These are phyloP conservation scores for Termitomyces sp. DNA, from an alignment of 768 basidiomycete species.

Conservation along the genomic window DNA sequence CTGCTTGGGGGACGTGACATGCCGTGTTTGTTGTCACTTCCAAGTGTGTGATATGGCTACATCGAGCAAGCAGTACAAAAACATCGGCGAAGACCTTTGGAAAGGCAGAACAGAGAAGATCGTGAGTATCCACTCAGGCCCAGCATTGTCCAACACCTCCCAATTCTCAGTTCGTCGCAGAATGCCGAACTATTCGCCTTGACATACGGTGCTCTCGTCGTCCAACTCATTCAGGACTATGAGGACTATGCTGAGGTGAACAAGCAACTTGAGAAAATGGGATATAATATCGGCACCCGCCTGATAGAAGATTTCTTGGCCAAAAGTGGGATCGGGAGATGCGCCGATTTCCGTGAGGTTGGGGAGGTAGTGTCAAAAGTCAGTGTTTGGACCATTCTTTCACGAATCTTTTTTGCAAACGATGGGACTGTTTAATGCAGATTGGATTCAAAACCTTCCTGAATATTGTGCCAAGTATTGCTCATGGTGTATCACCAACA, in stretches of 20 bases:
- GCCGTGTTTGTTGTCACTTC: constrained; percentile 15
- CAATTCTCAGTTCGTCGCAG: constrained; percentile 36
- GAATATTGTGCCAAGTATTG: constrained; percentile 81
- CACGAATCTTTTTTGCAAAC: neutral
- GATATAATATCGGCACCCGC: constrained; percentile 95
- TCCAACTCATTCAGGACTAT: constrained; percentile 98
- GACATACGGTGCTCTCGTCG: constrained; percentile 96
- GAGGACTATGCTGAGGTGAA: constrained; percentile 95
- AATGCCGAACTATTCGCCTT: constrained; percentile 96
- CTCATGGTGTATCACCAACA: constrained; percentile 55
- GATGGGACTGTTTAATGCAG: constrained; percentile 30
- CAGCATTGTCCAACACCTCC: neutral
- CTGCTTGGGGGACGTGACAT: constrained; percentile 18
- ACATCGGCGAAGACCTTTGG: constrained; percentile 93
- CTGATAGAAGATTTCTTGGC: constrained; percentile 98
- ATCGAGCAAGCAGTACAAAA: constrained; percentile 79
- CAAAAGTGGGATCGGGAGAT: constrained; percentile 85
- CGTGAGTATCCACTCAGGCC: constrained; percentile 37
- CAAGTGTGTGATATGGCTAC: constrained; percentile 47
- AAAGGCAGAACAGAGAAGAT: constrained; percentile 93
- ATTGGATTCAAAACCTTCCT: constrained; percentile 98
- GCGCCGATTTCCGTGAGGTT: constrained; percentile 88
- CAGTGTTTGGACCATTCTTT: constrained; percentile 13
- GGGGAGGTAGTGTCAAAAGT: constrained; percentile 97
- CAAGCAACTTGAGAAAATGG: constrained; percentile 99